A percentile compares a stretch with the other conserved stretches of the same genome.
phyloP scores from a whole-genome alignment of 352 stramenopile species.

The Thalassiosira oceanica region DNA sequence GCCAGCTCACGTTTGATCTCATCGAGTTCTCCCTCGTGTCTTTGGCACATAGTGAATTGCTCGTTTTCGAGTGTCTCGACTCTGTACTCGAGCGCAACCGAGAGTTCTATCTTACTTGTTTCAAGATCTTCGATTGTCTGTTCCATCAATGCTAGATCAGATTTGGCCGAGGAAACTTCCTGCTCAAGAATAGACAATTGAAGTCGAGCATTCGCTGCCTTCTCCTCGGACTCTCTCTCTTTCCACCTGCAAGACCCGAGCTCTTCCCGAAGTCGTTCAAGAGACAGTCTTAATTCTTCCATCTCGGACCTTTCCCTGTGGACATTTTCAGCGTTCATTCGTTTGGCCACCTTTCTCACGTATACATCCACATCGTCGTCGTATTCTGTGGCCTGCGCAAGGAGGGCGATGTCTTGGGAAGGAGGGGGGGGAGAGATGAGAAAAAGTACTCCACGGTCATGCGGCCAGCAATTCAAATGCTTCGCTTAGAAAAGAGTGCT shows the following conservation, averaged over 20 bases:
- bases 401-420: slow-evolving; percentile 63
- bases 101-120: slow-evolving; percentile 56
- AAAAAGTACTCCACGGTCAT: too few relatives aligned
- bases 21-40: slow-evolving; percentile 59
- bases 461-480: too few relatives aligned
- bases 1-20: slow-evolving; percentile 61
- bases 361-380: slow-evolving; percentile 45
- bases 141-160: slow-evolving; percentile 63
- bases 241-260: slow-evolving; percentile 50
- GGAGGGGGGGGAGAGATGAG: too few relatives aligned
- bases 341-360: slow-evolving; percentile 56
- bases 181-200: slow-evolving; percentile 69
- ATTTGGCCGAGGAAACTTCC: slow-evolving; percentile 67
- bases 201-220: slow-evolving; percentile 52
- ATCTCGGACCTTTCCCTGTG: slow-evolving; percentile 69
- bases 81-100: slow-evolving; percentile 63
- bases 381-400: slow-evolving; percentile 48
- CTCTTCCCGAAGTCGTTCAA: slow-evolving; percentile 61
- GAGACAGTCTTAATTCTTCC: slow-evolving; percentile 53
- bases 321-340: slow-evolving; percentile 60
- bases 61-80: slow-evolving; percentile 74
- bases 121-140: slow-evolving; percentile 71
- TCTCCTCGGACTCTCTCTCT: slow-evolving; percentile 61
- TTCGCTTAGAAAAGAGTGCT: too few relatives aligned
- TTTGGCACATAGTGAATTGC: slow-evolving; percentile 39